Conservation (phyloP, 2,329 filamentous ascomycete species). For the Myotisia sp. region DNA sequence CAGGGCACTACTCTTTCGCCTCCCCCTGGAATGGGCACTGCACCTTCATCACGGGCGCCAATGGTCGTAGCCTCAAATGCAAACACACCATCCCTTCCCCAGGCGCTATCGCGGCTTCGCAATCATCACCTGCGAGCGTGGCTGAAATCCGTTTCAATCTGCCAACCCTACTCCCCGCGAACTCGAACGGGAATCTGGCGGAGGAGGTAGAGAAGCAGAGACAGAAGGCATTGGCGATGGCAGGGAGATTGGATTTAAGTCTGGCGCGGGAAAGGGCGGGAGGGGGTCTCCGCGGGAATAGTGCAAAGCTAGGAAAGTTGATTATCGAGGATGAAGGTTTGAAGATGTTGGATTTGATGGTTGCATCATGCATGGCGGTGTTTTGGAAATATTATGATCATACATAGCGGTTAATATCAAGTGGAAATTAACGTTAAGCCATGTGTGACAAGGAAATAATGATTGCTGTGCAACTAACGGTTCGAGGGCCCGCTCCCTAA, state of each 20-base stretch:
- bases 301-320: slow-evolving; percentile 85
- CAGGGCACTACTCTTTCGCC: slow-evolving; percentile 53
- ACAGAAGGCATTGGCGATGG: slow-evolving; percentile 1
- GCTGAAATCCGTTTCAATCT: slow-evolving; percentile 88
- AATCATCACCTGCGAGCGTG: slow-evolving; percentile 37
- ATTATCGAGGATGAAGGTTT: slow-evolving; percentile 79
- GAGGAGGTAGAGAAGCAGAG: slow-evolving; percentile 1
- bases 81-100: slow-evolving; percentile 41
- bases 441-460: no score
- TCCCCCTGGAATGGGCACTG: slow-evolving; percentile 82
- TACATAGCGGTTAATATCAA: slow-evolving; percentile 1
- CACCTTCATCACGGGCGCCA: slow-evolving; percentile 66
- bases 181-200: slow-evolving; percentile 1
- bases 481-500: no score
- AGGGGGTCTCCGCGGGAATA: slow-evolving; percentile 69
- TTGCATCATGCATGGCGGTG: slow-evolving; percentile 79
- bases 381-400: slow-evolving; percentile 76
- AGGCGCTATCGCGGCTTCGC: neutral
- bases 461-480: no score
- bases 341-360: slow-evolving; percentile 88
- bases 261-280: slow-evolving; percentile 73
- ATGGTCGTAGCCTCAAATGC: slow-evolving; percentile 60
- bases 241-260: slow-evolving; percentile 42
- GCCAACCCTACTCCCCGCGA: slow-evolving; percentile 39
- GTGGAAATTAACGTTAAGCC: no score